Conservation (phyloP, 768 basidiomycete species). For the Pleurotus tuber-regium region DNA sequence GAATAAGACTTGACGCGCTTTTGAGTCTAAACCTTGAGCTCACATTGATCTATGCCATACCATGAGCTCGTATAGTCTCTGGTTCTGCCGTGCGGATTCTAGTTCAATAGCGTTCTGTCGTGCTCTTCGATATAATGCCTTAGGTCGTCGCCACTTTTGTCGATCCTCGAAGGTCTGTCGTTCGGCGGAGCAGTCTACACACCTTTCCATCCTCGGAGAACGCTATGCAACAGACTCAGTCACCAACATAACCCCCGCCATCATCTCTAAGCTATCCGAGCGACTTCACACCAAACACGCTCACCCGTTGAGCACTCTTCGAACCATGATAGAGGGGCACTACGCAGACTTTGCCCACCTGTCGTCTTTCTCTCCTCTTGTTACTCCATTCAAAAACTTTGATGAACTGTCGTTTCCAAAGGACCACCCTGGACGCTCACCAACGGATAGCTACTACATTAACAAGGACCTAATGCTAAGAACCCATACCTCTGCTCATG, state of each 20-base stretch:
- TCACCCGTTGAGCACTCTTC: slow-evolving; percentile 88
- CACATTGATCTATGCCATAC: neutral
- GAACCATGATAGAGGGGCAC: slow-evolving; percentile 79
- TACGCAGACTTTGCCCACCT: slow-evolving; percentile 73
- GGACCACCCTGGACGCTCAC: slow-evolving; percentile 90
- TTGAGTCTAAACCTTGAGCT: neutral
- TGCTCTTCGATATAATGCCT: no score
- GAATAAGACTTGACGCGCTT: neutral
- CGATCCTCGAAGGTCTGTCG: slow-evolving; percentile 1
- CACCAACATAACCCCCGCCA: slow-evolving; percentile 85
- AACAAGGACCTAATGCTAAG: slow-evolving; percentile 90
- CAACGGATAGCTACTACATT: slow-evolving; percentile 94
- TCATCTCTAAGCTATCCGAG: slow-evolving; percentile 76
- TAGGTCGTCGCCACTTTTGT: slow-evolving; percentile 4
- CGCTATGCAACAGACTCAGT: slow-evolving; percentile 72
- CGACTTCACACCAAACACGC: slow-evolving; percentile 71
- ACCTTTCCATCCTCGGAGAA: slow-evolving; percentile 56
- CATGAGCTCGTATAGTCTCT: neutral
- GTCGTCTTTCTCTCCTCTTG: slow-evolving; percentile 82
- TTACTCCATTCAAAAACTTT: slow-evolving; percentile 90
- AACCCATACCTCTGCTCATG: slow-evolving; percentile 98
- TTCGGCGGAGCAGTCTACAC: slow-evolving; percentile 12
- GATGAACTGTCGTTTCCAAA: slow-evolving; percentile 92
- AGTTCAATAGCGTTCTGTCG: neutral
- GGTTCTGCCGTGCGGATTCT: neutral